A percentile compares a stretch with the other conserved stretches of the same genome.
These are phyloP conservation scores for Lathyrus sativus DNA, from an alignment of 306 rosid genomes.

Conservation along the genomic window DNA sequence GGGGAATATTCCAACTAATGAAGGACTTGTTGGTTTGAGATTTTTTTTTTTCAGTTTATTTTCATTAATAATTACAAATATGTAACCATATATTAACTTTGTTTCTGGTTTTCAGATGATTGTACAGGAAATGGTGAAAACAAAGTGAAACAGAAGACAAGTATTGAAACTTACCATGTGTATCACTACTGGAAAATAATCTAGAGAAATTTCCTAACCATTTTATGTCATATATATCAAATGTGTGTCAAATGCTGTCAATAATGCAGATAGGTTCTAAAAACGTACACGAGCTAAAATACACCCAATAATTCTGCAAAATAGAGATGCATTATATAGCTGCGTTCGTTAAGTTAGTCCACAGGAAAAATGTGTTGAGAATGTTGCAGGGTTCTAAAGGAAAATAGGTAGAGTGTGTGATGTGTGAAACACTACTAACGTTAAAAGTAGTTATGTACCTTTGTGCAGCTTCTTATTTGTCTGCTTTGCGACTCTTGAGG, in stretches of 20 bases:
- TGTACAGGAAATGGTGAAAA: not conserved
- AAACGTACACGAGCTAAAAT: slow-evolving; percentile 21
- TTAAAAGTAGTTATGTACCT: slow-evolving; percentile 55
- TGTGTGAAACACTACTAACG: not conserved
- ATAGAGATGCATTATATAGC: slow-evolving; percentile 8
- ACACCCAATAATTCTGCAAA: slow-evolving; percentile 13
- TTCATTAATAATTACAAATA: slow-evolving; percentile 4
- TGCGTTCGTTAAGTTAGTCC: slow-evolving; percentile 1
- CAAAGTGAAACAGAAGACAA: slow-evolving; percentile 12
- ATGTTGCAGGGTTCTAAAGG: slow-evolving; percentile 20
- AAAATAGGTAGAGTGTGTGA: not conserved
- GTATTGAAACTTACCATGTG: slow-evolving; percentile 16
- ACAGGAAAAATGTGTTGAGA: slow-evolving; percentile 21
- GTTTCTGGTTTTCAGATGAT: not conserved
- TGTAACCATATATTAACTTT: not conserved
- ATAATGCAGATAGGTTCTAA: slow-evolving; percentile 16
- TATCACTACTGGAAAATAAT: not conserved
- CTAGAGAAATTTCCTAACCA: slow-evolving; percentile 15
- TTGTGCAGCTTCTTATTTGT: slow-evolving; percentile 97
- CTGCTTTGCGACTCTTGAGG: slow-evolving; percentile 82
- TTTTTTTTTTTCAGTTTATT: not conserved
- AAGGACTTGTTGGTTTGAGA: slow-evolving; percentile 6
- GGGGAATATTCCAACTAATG: slow-evolving; percentile 10
- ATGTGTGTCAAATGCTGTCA: slow-evolving; percentile 4
- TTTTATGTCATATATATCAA: not conserved